These are phyloP conservation scores for Pythium apleroticum DNA, from an alignment of 352 stramenopile species.

Conservation along the genomic window DNA sequence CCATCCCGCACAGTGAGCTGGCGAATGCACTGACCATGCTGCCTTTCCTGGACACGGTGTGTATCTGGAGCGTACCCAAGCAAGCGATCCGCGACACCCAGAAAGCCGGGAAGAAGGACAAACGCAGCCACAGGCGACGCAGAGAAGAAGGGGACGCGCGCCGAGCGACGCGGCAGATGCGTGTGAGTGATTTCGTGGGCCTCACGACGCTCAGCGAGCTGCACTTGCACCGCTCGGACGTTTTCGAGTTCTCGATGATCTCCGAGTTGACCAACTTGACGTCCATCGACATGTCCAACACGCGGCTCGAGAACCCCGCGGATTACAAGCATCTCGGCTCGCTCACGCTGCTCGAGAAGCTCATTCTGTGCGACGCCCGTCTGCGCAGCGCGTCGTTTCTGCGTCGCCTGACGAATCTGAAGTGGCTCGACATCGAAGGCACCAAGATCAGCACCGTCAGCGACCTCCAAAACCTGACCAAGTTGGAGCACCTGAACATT, in stretches of 20 bases:
- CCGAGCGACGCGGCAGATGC: constrained; percentile 15
- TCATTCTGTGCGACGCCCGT: constrained; percentile 39
- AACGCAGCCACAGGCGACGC: constrained; percentile 17
- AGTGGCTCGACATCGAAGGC: constrained; percentile 29
- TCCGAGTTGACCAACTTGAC: constrained; percentile 23
- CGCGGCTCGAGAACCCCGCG: constrained; percentile 49
- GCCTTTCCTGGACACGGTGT: constrained; percentile 27
- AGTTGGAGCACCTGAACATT: constrained; percentile 24
- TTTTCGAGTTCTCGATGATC: constrained; percentile 20
- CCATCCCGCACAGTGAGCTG: constrained; percentile 26
- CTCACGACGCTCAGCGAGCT: constrained; percentile 25
- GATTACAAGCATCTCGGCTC: constrained; percentile 42
- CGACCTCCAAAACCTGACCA: constrained; percentile 12
- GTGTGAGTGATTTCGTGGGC: constrained; percentile 19
- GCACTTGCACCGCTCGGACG: constrained; percentile 26
- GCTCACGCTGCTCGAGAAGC: constrained; percentile 47
- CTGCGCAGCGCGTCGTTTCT: constrained; percentile 17
- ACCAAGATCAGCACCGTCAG: constrained; percentile 28
- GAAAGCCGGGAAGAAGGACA: constrained; percentile 14
- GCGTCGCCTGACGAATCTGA: constrained; percentile 14
- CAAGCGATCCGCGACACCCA: constrained; percentile 20
- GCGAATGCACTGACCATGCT: constrained; percentile 19
- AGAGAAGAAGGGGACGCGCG: constrained; percentile 20
- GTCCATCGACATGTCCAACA: constrained; percentile 25
- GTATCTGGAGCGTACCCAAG: constrained; percentile 27